phyloP scores from a whole-genome alignment of 495 filamentous ascomycete species.

The Pseudomonodictys pantanalensis region DNA sequence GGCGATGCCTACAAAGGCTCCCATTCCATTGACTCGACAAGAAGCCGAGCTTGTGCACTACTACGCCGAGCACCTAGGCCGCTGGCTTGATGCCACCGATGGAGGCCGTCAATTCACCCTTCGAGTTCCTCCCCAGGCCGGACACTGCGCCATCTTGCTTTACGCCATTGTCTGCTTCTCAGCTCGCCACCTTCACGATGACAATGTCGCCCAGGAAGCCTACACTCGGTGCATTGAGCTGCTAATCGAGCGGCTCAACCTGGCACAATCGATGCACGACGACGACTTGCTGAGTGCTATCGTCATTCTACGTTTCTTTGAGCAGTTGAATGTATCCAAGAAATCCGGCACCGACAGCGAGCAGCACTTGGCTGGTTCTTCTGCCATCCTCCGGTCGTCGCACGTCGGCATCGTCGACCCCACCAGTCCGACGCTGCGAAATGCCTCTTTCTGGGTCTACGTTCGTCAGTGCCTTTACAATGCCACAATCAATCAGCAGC shows the following conservation, averaged over 20 bases:
- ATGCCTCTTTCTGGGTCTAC: conserved; percentile 27
- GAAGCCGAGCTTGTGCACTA: conserved; percentile 11
- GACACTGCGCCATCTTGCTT: conserved; percentile 9
- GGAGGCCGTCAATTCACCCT: conserved; percentile 18
- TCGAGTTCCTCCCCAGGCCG: conserved; percentile 6
- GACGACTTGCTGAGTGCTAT: conserved; percentile 20
- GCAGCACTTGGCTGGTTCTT: conserved; percentile 11
- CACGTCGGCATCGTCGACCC: conserved; percentile 13
- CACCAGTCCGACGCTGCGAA: conserved; percentile 6
- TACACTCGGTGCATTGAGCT: conserved; percentile 17
- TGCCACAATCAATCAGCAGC: conserved; percentile 25
- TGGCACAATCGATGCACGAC: conserved; percentile 1
- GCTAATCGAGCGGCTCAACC: conserved; percentile 16
- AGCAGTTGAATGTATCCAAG: conserved; percentile 11
- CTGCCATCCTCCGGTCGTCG: conserved; percentile 11
- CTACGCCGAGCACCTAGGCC: conserved; percentile 19
- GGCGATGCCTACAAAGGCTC: background rate
- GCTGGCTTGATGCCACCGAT: conserved; percentile 28
- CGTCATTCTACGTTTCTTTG: conserved; percentile 24
- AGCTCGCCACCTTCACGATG: conserved; percentile 6
- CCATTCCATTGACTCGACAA: background rate
- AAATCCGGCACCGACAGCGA: conserved; percentile 11
- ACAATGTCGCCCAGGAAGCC: background rate
- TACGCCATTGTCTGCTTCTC: conserved; percentile 8
- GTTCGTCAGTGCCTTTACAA: conserved; percentile 25